Evolutionary conservation across 2,329 filamentous ascomycete species (phyloP).

Genomic region (Curvularia hawaiiensis): DNA sequence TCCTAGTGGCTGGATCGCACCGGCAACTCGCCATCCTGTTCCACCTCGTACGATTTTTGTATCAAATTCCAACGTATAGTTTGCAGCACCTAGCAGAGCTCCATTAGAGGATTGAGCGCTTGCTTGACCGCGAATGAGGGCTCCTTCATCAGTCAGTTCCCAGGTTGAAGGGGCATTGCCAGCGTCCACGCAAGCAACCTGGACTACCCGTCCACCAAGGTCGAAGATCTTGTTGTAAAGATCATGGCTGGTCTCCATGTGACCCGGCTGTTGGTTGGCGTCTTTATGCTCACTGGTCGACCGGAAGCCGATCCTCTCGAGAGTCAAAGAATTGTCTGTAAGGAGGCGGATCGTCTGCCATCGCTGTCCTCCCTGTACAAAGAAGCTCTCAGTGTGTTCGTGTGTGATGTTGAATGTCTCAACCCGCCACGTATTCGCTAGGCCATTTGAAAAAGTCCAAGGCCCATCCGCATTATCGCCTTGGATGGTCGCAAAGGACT

Average conservation of each 20-base stretch:
- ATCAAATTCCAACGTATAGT: constrained; percentile 3
- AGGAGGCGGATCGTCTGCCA: constrained; percentile 50
- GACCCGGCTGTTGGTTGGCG: neutral
- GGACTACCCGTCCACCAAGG: constrained; percentile 45
- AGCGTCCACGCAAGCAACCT: constrained; percentile 47
- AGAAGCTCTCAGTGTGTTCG: constrained; percentile 31
- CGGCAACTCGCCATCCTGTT: neutral
- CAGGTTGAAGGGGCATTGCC: constrained; percentile 42
- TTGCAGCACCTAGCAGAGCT: neutral
- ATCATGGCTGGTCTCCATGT: constrained; percentile 14
- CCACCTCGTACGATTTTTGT: constrained; percentile 1
- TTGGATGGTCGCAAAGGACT: neutral
- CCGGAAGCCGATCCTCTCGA: constrained; percentile 42
- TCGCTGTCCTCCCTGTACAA: constrained; percentile 50
- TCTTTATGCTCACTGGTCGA: constrained; percentile 20
- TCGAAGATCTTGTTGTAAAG: constrained; percentile 46
- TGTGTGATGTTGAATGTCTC: constrained; percentile 43
- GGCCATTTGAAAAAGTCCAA: constrained; percentile 24
- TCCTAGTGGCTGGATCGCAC: neutral
- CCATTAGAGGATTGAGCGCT: constrained; percentile 19
- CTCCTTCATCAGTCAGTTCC: constrained; percentile 43
- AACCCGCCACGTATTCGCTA: constrained; percentile 14
- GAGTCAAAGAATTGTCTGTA: constrained; percentile 39
- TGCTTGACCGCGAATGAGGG: constrained; percentile 43
- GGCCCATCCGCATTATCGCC: constrained; percentile 19